Percentiles rank a stretch among this genome's conserved stretches.
Conservation (phyloP, 2,329 filamentous ascomycete genomes). For the Exserohilum rostratum region DNA sequence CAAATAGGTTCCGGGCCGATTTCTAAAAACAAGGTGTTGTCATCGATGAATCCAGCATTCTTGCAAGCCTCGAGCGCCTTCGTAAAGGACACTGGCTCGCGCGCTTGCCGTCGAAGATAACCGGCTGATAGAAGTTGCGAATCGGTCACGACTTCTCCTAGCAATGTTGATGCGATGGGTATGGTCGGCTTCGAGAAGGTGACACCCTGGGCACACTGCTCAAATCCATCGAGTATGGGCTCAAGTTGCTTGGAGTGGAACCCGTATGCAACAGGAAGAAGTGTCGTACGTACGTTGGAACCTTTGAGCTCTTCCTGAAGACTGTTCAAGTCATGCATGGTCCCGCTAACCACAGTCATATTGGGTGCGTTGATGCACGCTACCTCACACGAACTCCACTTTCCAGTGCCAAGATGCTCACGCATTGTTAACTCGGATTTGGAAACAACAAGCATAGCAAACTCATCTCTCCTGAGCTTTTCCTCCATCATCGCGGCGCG, state of each 20-base stretch:
- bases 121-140: neutral
- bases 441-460: slow-evolving; percentile 42
- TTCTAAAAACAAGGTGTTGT: neutral
- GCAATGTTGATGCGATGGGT: neutral
- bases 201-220: slow-evolving; percentile 32
- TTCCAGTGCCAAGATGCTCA: too few species aligned
- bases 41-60: neutral
- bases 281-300: too few species aligned
- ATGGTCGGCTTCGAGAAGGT: neutral
- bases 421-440: too few species aligned
- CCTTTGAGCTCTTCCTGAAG: slow-evolving; percentile 8
- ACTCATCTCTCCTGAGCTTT: slow-evolving; percentile 30
- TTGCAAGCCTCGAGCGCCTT: neutral
- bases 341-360: slow-evolving; percentile 38
- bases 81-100: neutral
- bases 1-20: neutral
- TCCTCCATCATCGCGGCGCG: slow-evolving; percentile 37
- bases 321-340: neutral
- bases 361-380: slow-evolving; percentile 38
- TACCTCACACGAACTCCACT: slow-evolving; percentile 13
- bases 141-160: neutral
- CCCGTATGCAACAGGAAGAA: slow-evolving; percentile 23
- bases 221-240: slow-evolving; percentile 52
- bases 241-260: slow-evolving; percentile 43
- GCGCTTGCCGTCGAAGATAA: neutral